A percentile compares a stretch with the other conserved stretches of the same genome.
Conservation (phyloP, 768 basidiomycete species). For the Serendipita sp. region DNA sequence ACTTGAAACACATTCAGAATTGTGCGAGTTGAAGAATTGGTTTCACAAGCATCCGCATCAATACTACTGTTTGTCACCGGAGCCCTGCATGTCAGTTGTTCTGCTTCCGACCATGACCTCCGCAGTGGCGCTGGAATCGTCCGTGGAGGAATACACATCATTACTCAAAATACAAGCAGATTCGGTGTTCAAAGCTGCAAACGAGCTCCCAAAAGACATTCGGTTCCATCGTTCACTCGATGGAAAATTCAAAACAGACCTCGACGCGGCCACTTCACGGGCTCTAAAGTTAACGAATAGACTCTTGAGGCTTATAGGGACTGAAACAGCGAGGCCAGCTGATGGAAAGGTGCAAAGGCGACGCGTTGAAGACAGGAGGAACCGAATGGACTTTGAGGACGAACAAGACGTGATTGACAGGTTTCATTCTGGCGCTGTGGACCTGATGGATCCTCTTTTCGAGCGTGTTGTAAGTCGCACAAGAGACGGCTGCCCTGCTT, state of each 20-base stretch:
- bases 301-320: slow-evolving; percentile 37
- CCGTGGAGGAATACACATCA: not conserved
- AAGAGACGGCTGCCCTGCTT: not conserved
- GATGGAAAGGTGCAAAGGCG: slow-evolving; percentile 17
- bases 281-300: slow-evolving; percentile 53
- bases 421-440: slow-evolving; percentile 61
- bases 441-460: slow-evolving; percentile 67
- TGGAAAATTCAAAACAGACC: slow-evolving; percentile 42
- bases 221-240: slow-evolving; percentile 84
- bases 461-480: slow-evolving; percentile 55
- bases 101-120: not conserved
- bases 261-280: slow-evolving; percentile 54
- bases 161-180: not conserved
- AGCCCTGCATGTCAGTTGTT: too few species aligned
- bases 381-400: slow-evolving; percentile 37
- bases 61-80: too few species aligned
- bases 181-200: slow-evolving; percentile 28
- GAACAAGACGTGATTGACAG: slow-evolving; percentile 77
- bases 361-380: slow-evolving; percentile 25
- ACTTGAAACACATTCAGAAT: not conserved
- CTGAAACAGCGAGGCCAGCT: not conserved
- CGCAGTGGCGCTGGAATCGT: not conserved
- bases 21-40: not conserved
- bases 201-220: slow-evolving; percentile 55
- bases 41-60: too few species aligned